These are phyloP conservation scores for Friedmanniomyces simplex DNA, from an alignment of 495 filamentous ascomycete genomes.

Conservation along the genomic window DNA sequence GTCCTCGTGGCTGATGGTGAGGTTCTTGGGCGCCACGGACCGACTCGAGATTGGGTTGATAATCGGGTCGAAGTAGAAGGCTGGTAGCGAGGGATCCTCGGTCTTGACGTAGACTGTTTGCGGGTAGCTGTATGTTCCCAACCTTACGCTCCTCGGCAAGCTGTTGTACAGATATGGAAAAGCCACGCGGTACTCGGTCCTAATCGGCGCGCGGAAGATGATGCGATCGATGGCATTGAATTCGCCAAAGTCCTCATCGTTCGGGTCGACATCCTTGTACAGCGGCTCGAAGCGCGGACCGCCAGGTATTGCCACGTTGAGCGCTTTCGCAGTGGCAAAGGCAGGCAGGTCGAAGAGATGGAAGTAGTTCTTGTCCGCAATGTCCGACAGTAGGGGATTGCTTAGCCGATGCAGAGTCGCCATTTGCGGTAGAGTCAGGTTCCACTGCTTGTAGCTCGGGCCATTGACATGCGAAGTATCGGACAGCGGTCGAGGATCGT, in stretches of 20 bases:
- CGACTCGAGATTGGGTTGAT: conserved; percentile 97
- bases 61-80: conserved; percentile 94
- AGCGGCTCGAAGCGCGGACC: conserved; percentile 95
- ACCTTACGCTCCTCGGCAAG: conserved; percentile 82
- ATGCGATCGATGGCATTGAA: conserved; percentile 99
- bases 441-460: conserved; percentile 95
- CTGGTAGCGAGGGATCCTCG: conserved; percentile 80
- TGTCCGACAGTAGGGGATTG: conserved; percentile 79
- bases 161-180: conserved; percentile 96
- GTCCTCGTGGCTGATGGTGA: conserved; percentile 87
- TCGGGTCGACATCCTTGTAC: conserved; percentile 98
- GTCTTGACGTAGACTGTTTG: conserved; percentile 84
- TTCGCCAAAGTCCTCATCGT: conserved; percentile 98
- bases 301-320: conserved; percentile 95
- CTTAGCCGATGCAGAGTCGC: conserved; percentile 87
- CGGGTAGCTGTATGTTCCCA: conserved; percentile 89
- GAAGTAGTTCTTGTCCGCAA: conserved; percentile 93
- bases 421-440: conserved; percentile 90
- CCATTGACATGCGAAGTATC: conserved; percentile 94
- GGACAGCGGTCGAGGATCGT: conserved; percentile 83
- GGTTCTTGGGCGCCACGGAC: conserved; percentile 88
- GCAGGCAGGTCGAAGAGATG: conserved; percentile 96
- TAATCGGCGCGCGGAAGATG: conserved; percentile 92
- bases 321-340: conserved; percentile 90
- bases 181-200: conserved; percentile 90